Conservation (phyloP, 2,329 filamentous ascomycete genomes). For the Microthyrium microscopicum region DNA sequence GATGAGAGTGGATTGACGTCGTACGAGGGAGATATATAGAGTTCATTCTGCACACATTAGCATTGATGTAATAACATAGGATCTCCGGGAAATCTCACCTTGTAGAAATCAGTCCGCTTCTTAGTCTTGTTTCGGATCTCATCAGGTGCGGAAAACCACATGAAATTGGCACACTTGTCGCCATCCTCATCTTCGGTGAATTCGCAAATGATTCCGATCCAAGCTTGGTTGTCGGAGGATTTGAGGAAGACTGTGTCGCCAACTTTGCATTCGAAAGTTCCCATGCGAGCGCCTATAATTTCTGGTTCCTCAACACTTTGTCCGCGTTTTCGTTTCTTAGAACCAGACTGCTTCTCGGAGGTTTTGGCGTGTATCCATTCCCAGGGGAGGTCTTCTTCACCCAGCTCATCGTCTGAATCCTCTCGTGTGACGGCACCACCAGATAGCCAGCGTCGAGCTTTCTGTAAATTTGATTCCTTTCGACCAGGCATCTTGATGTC, state of each 20-base stretch:
- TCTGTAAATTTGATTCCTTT: constrained; percentile 23
- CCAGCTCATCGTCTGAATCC: constrained; percentile 76
- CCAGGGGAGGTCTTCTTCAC: constrained; percentile 33
- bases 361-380: constrained; percentile 38
- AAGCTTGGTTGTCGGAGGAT: constrained; percentile 77
- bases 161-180: constrained; percentile 69
- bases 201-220: constrained; percentile 77
- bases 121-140: constrained; percentile 73
- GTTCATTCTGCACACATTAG: constrained; percentile 48
- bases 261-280: constrained; percentile 59
- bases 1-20: constrained; percentile 76
- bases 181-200: constrained; percentile 61
- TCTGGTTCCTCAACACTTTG: constrained; percentile 18
- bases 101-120: constrained; percentile 64
- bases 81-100: constrained; percentile 28
- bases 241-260: constrained; percentile 80
- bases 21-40: constrained; percentile 78
- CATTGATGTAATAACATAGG: neutral
- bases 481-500: too few species aligned
- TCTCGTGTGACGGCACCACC: constrained; percentile 51
- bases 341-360: constrained; percentile 3
- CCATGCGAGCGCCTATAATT: constrained; percentile 72
- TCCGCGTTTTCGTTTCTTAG: constrained; percentile 15
- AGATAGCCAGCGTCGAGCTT: constrained; percentile 33
- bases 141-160: constrained; percentile 90